Conservation (phyloP, 2,329 filamentous ascomycete species). For the Elsinoe fawcettii region DNA sequence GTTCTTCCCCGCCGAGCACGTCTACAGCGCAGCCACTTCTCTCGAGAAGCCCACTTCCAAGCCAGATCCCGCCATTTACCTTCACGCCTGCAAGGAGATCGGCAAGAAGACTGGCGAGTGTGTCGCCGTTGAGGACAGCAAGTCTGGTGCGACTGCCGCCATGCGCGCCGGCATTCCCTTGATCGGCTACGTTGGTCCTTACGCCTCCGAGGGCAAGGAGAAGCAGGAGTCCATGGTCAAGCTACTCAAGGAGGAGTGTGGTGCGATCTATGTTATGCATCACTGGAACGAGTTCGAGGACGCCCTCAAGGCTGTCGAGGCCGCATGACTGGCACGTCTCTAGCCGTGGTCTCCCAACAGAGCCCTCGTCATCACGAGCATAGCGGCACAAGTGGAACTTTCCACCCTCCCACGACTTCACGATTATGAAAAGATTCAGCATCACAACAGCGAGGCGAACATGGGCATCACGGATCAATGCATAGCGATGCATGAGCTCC, state of each 20-base stretch:
- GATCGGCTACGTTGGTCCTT: conserved; percentile 79
- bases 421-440: conserved; percentile 6
- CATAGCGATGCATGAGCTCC: conserved; percentile 1
- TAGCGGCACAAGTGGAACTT: neutral
- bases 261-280: conserved; percentile 43
- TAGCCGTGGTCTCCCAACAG: neutral
- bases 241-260: conserved; percentile 41
- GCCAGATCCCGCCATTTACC: conserved; percentile 83
- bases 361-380: neutral
- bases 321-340: conserved; percentile 17
- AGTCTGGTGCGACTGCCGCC: conserved; percentile 71
- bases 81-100: conserved; percentile 65
- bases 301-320: conserved; percentile 43
- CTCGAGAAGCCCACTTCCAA: conserved; percentile 76
- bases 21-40: conserved; percentile 77
- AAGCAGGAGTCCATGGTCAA: conserved; percentile 45
- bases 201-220: conserved; percentile 60
- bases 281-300: conserved; percentile 46
- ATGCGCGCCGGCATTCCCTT: conserved; percentile 70
- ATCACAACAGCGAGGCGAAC: conserved; percentile 6
- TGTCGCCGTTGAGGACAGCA: conserved; percentile 81
- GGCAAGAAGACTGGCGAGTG: conserved; percentile 64
- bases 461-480: conserved; percentile 1
- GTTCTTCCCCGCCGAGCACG: conserved; percentile 66
- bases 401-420: conserved; percentile 1